Percentiles rank a stretch among this genome's conserved stretches.
Conservation (phyloP, 768 basidiomycete genomes). For the Tylopilus subfusipes region DNA sequence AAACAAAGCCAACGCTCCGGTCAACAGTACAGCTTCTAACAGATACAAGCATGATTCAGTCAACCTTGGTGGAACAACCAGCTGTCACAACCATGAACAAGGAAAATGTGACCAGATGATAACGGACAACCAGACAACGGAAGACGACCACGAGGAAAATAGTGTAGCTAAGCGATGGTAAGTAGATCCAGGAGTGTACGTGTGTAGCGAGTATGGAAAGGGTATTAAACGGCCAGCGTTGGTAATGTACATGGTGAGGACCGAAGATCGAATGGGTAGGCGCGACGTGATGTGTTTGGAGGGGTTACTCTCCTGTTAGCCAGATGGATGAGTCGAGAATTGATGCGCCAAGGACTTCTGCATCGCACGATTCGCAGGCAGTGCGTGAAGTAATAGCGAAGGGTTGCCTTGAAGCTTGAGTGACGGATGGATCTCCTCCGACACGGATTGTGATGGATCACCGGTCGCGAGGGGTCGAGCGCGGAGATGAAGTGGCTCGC, state of each 20-base stretch:
- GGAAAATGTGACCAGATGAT: constrained; percentile 1
- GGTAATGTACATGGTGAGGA: constrained; percentile 13
- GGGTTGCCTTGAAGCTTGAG: background rate
- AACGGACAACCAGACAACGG: background rate
- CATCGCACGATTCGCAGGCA: background rate
- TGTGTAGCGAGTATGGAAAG: constrained; percentile 8
- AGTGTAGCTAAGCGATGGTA: constrained; percentile 8
- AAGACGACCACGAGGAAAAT: background rate
- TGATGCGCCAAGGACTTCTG: background rate
- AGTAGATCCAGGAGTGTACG: constrained; percentile 16
- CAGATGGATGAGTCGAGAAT: background rate
- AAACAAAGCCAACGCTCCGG: background rate
- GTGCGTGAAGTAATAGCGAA: background rate
- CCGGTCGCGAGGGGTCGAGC: constrained; percentile 21
- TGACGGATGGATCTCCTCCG: constrained; percentile 1
- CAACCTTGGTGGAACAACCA: constrained; percentile 1
- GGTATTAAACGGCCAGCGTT: constrained; percentile 32
- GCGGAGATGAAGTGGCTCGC: constrained; percentile 20
- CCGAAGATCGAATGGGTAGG: background rate
- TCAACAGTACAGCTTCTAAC: constrained; percentile 4
- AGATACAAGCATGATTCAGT: constrained; percentile 8
- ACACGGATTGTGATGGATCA: constrained; percentile 10
- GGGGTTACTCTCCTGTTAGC: background rate
- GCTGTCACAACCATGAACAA: constrained; percentile 6
- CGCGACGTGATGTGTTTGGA: background rate